Percentiles rank a stretch among this genome's conserved stretches.
These are phyloP conservation scores for Parastagonospora nodorum DNA, from an alignment of 2,329 filamentous ascomycete genomes.

Conservation along the genomic window DNA sequence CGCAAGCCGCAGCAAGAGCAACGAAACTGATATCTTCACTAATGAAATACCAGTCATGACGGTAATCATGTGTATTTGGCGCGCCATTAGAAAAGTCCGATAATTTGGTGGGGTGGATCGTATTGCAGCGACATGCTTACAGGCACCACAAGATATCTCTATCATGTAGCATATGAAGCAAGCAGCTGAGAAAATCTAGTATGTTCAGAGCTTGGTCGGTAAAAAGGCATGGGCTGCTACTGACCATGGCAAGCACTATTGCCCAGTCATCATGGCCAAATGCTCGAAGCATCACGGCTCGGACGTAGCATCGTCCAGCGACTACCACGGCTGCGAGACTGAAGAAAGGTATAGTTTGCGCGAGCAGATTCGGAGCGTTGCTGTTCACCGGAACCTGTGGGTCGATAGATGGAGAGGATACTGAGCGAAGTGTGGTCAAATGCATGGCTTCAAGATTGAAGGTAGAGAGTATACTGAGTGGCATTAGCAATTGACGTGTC, in stretches of 20 bases:
- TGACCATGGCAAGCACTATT: constrained; percentile 51
- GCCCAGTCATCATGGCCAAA: constrained; percentile 57
- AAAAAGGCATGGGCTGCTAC: constrained; percentile 1
- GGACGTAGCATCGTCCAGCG: constrained; percentile 53
- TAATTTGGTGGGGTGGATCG: constrained; percentile 33
- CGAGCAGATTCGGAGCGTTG: constrained; percentile 48
- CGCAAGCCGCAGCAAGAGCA: constrained; percentile 53
- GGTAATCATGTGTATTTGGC: constrained; percentile 53
- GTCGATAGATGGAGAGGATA: too few species aligned
- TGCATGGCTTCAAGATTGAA: too few species aligned
- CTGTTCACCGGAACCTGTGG: constrained; percentile 7
- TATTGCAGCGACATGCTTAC: constrained; percentile 51
- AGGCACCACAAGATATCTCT: constrained; percentile 54
- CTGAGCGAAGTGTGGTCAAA: too few species aligned
- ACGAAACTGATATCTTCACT: constrained; percentile 56
- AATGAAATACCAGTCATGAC: constrained; percentile 52
- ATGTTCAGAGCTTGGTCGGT: neutral
- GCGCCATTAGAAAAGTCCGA: constrained; percentile 47
- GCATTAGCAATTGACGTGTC: too few species aligned
- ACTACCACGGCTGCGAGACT: constrained; percentile 47
- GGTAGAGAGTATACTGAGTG: too few species aligned
- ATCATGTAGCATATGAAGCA: constrained; percentile 51
- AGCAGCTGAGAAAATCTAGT: constrained; percentile 9
- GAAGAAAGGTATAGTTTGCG: constrained; percentile 48
- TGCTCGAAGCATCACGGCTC: constrained; percentile 53